phyloP scores from a whole-genome alignment of 495 filamentous ascomycete species.

The Opeltia flavorubescens region DNA sequence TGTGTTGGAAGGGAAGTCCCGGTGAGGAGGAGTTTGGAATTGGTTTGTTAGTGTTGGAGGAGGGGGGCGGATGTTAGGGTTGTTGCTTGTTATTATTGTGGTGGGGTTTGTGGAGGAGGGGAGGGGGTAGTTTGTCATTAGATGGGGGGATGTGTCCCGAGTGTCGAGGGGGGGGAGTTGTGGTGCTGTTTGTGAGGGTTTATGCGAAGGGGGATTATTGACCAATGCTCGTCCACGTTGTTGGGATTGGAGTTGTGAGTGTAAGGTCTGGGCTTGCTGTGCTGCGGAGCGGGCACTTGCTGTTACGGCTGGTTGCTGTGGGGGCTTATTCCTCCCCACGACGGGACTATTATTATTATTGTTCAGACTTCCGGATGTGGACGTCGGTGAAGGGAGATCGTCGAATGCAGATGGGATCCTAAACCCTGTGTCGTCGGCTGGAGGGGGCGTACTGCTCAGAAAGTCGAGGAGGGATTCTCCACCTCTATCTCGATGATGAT shows the following conservation, averaged over 20 bases:
- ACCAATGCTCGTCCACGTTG: no score
- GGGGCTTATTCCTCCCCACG: neutral
- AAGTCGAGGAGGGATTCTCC: constrained; percentile 78
- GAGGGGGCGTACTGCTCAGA: constrained; percentile 67
- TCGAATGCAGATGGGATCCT: constrained; percentile 16
- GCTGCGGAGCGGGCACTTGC: neutral
- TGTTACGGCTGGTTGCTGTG: neutral
- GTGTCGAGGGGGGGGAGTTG: constrained; percentile 11
- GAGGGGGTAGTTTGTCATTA: no score
- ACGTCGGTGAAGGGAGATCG: constrained; percentile 31
- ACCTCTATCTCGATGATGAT: constrained; percentile 46
- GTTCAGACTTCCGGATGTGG: neutral
- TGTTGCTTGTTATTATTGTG: constrained; percentile 1
- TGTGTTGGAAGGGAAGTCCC: constrained; percentile 30
- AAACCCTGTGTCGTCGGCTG: constrained; percentile 34
- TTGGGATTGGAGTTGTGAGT: no score
- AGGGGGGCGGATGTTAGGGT: constrained; percentile 2
- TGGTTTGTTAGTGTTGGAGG: constrained; percentile 15
- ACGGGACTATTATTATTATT: constrained; percentile 21
- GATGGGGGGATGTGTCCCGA: constrained; percentile 11
- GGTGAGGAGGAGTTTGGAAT: constrained; percentile 13
- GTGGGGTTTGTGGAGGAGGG: neutral
- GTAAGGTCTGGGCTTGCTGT: constrained; percentile 7
- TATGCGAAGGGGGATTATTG: neutral
- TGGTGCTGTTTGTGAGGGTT: constrained; percentile 4